Evolutionary conservation across 1,284 basidiomycete genomes (phyloP).

Genomic region (Hemileia vastatrix): DNA sequence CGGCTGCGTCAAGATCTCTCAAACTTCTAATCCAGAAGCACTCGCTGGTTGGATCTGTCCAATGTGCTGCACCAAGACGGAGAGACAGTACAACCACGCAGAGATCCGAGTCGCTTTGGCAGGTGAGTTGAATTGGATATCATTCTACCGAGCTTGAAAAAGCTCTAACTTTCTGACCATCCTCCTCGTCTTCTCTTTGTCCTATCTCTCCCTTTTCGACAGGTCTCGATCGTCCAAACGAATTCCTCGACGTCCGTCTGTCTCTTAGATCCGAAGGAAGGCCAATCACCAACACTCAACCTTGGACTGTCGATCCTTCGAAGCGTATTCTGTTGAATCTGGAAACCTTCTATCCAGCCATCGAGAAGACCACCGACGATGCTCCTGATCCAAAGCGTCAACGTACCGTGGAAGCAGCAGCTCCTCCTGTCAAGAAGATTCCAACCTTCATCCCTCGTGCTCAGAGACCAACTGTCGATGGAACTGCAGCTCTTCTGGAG

Average conservation of each 20-base stretch:
- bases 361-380: slow-evolving; percentile 29
- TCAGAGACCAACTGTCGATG: not conserved
- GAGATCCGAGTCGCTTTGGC: slow-evolving; percentile 42
- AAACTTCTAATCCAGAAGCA: slow-evolving; percentile 29
- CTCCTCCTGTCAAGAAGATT: not conserved
- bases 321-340: slow-evolving; percentile 38
- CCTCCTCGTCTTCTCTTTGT: not conserved
- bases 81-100: slow-evolving; percentile 38
- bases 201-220: not conserved
- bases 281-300: slow-evolving; percentile 37
- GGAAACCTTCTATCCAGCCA: slow-evolving; percentile 38
- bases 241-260: slow-evolving; percentile 35
- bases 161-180: not conserved
- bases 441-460: not conserved
- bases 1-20: slow-evolving; percentile 36
- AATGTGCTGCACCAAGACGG: slow-evolving; percentile 42
- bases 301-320: slow-evolving; percentile 27
- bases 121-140: not conserved
- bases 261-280: slow-evolving; percentile 35
- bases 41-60: slow-evolving; percentile 39
- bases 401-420: slow-evolving; percentile 14
- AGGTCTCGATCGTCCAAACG: not conserved
- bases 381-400: slow-evolving; percentile 11
- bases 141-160: not conserved
- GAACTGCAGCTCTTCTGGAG: no score